Base-by-base conservation (phyloP, 345 rosid species). In the Corymbia maculata region DNA sequence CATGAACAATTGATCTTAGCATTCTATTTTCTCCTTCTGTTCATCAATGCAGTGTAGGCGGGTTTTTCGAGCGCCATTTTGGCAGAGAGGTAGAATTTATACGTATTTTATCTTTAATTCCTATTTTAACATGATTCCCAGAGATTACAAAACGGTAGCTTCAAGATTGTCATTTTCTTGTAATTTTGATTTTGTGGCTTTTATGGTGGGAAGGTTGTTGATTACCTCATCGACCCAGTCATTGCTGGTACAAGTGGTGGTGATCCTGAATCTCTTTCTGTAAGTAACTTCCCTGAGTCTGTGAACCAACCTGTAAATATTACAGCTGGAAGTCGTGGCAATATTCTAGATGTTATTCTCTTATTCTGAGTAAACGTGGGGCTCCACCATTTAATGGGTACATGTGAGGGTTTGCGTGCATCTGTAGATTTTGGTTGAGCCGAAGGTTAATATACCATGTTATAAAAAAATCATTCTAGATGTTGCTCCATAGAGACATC, bases 141-240 rank as follows among this genome's bases (percentile, higher is more conserved):
- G 28, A 42, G 7, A 42, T 75, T 42, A 42, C 84, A 75, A 75
- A 75, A 11, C 28, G 13, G 47, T 36, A 42, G 28, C 84, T 36
- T 75, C 28, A 10, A 75, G 45, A 75, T 75, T 19, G n/a, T 59
- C n/a, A 59, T 13, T 10, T 57, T 59, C n/a, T 59, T 24, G 66
- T 24, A 24, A 70, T 70, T 32, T 75, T 75, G 84, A 75, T 49
- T 42, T 75, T n/a, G 59, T 85, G 59, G 87, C 85, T 88, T 47
- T 90, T 64, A 88, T 87, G 70, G 80, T 66, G 87, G n/a, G 42
- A 88, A 97, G 99, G 97, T 97, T 90, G 99, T 97, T 91, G 98
- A 97, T 93, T 97, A 95, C 93, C 96, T 97, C 85, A 92, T 97
- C 47, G 97, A 97, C 89, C 99, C 99, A 88, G 94, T 97, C 93